A percentile compares a stretch with the other conserved stretches of the same genome.
phyloP scores from a whole-genome alignment of 306 rosid genomes.

The Urtica urens region DNA sequence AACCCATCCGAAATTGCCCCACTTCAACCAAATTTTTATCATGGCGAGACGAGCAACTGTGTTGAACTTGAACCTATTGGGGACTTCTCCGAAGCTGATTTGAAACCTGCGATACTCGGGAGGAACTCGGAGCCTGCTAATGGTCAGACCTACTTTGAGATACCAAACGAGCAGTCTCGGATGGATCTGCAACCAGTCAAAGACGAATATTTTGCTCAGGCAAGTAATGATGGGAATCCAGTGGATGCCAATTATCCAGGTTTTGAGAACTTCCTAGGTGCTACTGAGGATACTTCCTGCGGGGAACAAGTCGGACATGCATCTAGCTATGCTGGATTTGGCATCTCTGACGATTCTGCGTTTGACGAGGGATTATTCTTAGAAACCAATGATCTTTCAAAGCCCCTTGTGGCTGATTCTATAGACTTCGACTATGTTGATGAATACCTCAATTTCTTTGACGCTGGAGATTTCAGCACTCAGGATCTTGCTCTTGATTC shows the following conservation, averaged over 20 bases:
- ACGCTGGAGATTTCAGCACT: conserved; percentile 38
- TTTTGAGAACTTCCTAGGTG: conserved; percentile 25
- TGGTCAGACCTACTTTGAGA: conserved; percentile 14
- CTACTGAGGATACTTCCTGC: conserved; percentile 16
- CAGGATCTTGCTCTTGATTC: conserved; percentile 40
- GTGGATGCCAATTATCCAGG: conserved; percentile 6
- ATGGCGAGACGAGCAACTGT: conserved; percentile 57
- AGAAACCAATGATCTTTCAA: conserved; percentile 55
- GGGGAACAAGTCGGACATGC: no score
- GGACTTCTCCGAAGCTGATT: conserved; percentile 24
- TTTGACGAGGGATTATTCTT: conserved; percentile 28
- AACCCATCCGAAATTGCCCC: conserved; percentile 24
- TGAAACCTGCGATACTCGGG: conserved; percentile 24
- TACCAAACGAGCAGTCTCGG: conserved; percentile 25
- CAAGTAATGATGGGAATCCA: conserved; percentile 18
- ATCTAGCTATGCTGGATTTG: no score
- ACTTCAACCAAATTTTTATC: conserved; percentile 24
- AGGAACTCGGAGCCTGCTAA: conserved; percentile 21
- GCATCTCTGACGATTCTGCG: no score
- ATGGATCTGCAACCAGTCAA: conserved; percentile 15
- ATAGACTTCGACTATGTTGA: conserved; percentile 40
- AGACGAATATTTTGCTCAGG: conserved; percentile 30
- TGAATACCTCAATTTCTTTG: conserved; percentile 45
- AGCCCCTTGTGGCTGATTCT: conserved; percentile 29
- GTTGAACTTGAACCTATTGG: conserved; percentile 30